Evolutionary conservation across 768 basidiomycete species (phyloP), one percentile per base, ranked within the genome.

Genomic region (Sporobolomyces pararoseus): DNA sequence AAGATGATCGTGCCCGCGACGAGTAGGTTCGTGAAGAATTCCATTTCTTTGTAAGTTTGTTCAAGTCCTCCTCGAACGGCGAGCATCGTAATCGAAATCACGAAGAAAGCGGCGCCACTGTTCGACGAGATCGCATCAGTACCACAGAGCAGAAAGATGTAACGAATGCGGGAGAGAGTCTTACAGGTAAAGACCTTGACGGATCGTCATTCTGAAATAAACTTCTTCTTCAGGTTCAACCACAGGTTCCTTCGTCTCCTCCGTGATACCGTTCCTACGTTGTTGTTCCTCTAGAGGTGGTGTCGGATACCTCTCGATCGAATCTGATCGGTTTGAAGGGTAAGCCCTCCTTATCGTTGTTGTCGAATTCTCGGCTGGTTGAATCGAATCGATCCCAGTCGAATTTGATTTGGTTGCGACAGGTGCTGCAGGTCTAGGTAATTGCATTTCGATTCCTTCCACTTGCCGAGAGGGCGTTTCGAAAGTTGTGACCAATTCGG

Each of bases 1-100:
- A 65, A 65, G n/a, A 65, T 65, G 53, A 65, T 55, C 17, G 63
- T 65, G n/a, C 63, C 58, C 4, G 58, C 58, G n/a, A 59, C 42
- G 7, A 59, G 44, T n/a, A 59, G 25, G 42, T 59, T 59, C n/a
- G 58, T 59, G 16, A 46, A 44, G 58, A 59, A 59, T 25, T 59
- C 58, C 13, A 59, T 39, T 31, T 59, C 58, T 12, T 35, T 35
- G 31, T 29, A 46, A n/a, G 39, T 59, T 32, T 44, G n/a, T 27
- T 46, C 32, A 7, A 59, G 5, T 14, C 42, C 58, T 21, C 58
- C 58, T 59, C 58, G 39, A 16, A 46, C 58, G 23, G 58, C 39
- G 39, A 59, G 58, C 58, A 59, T 59, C 25, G 29, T 31, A 42
- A 59, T 46, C 4, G 46, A 19, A 27, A 59, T 59, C 42, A 59